Evolutionary conservation across 108 stramenopile genomes (phyloP), one percentile per base, ranked within the genome.

Genomic region (Craspedostauros australis): DNA sequence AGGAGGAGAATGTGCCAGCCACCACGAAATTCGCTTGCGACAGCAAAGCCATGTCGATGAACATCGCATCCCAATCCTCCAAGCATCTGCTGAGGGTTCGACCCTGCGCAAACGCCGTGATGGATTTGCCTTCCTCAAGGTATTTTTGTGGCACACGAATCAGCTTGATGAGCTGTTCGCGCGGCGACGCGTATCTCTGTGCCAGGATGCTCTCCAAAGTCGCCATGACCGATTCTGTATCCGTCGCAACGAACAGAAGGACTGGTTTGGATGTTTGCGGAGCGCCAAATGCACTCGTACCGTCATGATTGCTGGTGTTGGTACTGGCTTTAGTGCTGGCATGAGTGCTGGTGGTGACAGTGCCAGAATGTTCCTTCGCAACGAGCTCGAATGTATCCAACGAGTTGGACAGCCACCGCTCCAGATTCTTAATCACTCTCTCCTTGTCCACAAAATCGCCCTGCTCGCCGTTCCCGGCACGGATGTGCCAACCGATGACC

Each of bases 191-290:
- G n/a, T n/a, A n/a, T n/a, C n/a, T n/a, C n/a, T n/a, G n/a, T n/a
- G n/a, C n/a, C n/a, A n/a, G n/a, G n/a, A n/a, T 18, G 26, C 60
- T 30, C 27, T 29, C 16, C 5, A 72, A 26, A 6, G 39, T 25
- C 29, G 57, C 31, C 25, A 72, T 64, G 33, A 54, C 51, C 15
- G 42, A 39, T 4, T 49, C 50, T 1, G 65, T 64, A 36, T 73
- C 72, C 18, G 72, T 73, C 1, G 72, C 65, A 19, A 73, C 18
- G 34, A 73, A 73, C n/a, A 73, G 15, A n/a, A 73, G 39, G 0
- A 66, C 59, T 26, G 36, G 47, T 39, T 39, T 26, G 20, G 14
- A 4, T 24, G 2, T 2, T 19, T 42, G 25, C 2, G n/a, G n/a
- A n/a, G n/a, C n/a, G n/a, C n/a, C n/a, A n/a, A n/a, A n/a, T n/a